Evolutionary conservation across 2,329 filamentous ascomycete genomes (phyloP), one percentile per base, ranked within the genome.

Genomic region (Aureobasidium mangrovei): DNA sequence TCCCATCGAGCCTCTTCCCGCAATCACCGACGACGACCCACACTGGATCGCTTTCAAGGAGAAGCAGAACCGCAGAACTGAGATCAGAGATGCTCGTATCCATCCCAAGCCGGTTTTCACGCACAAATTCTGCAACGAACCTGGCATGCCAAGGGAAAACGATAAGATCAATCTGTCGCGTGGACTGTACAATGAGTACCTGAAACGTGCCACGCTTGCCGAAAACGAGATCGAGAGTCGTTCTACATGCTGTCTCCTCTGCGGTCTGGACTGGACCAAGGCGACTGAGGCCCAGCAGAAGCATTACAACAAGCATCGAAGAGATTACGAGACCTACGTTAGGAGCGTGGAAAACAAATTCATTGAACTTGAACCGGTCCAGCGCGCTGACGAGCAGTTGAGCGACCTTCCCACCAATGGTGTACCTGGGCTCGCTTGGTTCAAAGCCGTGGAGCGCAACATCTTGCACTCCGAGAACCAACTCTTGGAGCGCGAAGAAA

Each of bases 401-500:
- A 43, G 40, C 24, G 41, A 32, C 26, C 8, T n/a, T 8, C 28
- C 31, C 7, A 8, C 6, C 38, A 35, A 38, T 9, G 27, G 12
- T 7, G 49, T 53, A 3, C 49, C 49, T 9, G 32, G 4, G 4
- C n/a, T 53, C 26, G 41, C 38, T 26, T 53, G 49, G 49, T 53
- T 53, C 41, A 39, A 6, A 31, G 24, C 31, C 3, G 8, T 53
- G 27, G 49, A 53, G 41, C 12, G 26, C 2, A 12, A 38, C 33
- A 29, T 45, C 7, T 32, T 44, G 4, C 18, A 44, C 10, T 29
- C 26, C n/a, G 53, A 55, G 27, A 55, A 55, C 32, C 44, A 55
- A 18, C 24, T 55, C n/a, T 39, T 55, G 31, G 44, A 55, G 27
- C 53, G 53, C 36, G 38, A 49, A 24, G 33, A 55, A 6, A 36